Evolutionary conservation across 2,329 filamentous ascomycete species (phyloP), one percentile per base, ranked within the genome.

Genomic region (Paecilomyces formosus): DNA sequence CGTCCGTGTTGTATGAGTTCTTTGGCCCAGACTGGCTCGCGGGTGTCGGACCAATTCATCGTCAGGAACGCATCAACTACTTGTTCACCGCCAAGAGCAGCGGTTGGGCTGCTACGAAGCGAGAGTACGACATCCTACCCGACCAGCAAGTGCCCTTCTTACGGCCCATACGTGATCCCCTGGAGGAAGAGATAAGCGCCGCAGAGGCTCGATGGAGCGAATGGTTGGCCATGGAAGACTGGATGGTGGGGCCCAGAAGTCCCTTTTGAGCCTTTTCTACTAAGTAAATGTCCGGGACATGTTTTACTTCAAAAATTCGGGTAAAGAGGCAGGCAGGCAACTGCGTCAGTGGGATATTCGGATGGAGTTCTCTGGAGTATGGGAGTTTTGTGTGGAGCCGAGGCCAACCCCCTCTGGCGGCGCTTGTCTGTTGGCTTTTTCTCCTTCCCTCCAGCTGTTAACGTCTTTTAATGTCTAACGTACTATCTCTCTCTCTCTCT

Each of bases 171-270:
- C 86, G 88, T 62, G 84, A 86, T 57, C 86, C 88, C 1, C 85
- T 84, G 12, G 86, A 93, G 70, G 84, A 85, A 50, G 94, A 97
- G 76, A 88, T 97, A 61, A 82, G 88, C 57, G 82, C 78, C 21
- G 92, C 92, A 0, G 93, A 97, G 74, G 82, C 83, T 57, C 85
- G 82, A 60, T 99, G 94, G 94, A 95, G 91, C 71, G 87, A 93
- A 69, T 97, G 93, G 93, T 76, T 97, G 39, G 90, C 90, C 7
- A 95, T 97, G 90, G 91, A 96, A 74, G 93, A 97, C 74, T 97
- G 93, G 93, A 96, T 96, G 92, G 79, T 97, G 18, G 92, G 92
- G 5, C 87, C 90, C 1, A 79, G 90, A 18, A 73, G 70, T 68
- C 72, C 72, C 54, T 75, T 69, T 68, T 70, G 59, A 30, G 18